Percentiles rank a stretch among this genome's conserved stretches.
phyloP scores from a whole-genome alignment of 805 yeast species.

The Barnettozyma vustinii region DNA sequence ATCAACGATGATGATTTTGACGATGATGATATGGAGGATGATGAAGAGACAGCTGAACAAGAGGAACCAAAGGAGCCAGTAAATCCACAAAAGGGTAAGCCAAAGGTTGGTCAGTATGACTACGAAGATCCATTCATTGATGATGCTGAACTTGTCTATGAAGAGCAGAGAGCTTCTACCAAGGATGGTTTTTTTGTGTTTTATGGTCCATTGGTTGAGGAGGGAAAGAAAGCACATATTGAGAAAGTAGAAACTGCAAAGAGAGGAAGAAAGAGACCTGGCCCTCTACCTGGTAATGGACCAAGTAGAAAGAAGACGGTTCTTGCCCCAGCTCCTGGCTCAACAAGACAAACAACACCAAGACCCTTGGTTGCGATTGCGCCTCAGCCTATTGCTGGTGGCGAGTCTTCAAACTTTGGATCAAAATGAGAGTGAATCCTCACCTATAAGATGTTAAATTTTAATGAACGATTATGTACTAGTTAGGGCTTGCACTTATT shows the following conservation, averaged over 20 bases:
- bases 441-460: no score
- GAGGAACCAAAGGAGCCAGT: slow-evolving; percentile 21
- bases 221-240: slow-evolving; percentile 41
- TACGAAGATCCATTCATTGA: slow-evolving; percentile 93
- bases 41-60: slow-evolving; percentile 28
- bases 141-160: slow-evolving; percentile 88
- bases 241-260: slow-evolving; percentile 41
- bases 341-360: background rate
- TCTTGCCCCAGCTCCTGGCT: background rate
- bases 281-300: background rate
- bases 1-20: slow-evolving; percentile 50
- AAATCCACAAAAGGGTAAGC: slow-evolving; percentile 44
- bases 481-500: background rate
- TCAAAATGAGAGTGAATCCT: background rate
- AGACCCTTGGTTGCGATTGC: slow-evolving; percentile 7
- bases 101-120: slow-evolving; percentile 88
- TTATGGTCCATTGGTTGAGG: slow-evolving; percentile 84
- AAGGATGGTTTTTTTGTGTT: slow-evolving; percentile 94
- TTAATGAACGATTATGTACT: background rate
- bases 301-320: background rate
- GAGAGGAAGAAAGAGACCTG: slow-evolving; percentile 28
- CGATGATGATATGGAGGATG: slow-evolving; percentile 30
- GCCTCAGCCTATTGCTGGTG: background rate
- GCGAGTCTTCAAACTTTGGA: background rate
- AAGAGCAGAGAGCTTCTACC: slow-evolving; percentile 87